Conservation (phyloP, 2,329 filamentous ascomycete genomes). For the Epichloe coenophiala region DNA sequence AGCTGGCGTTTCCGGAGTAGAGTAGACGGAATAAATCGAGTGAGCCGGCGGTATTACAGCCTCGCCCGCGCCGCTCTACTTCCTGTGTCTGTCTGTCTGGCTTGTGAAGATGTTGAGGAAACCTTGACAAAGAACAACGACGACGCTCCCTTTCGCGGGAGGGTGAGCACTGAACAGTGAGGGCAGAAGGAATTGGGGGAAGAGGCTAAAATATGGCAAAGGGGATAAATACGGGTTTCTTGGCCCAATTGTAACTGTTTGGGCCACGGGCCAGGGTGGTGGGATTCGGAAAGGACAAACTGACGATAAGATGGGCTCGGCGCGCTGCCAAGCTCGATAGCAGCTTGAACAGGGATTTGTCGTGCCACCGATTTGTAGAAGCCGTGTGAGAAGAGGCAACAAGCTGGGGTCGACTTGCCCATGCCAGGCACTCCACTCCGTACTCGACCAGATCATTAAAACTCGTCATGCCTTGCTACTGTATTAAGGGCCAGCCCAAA, state of each 20-base stretch:
- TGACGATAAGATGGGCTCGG: too few relatives aligned
- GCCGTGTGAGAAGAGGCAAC: background rate
- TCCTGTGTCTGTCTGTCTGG: background rate
- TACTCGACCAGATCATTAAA: background rate
- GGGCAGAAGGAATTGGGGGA: background rate
- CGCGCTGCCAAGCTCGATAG: too few relatives aligned
- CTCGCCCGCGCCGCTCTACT: too few relatives aligned
- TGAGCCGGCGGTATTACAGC: too few relatives aligned
- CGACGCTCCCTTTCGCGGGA: background rate
- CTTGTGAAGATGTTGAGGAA: background rate
- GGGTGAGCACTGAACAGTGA: background rate
- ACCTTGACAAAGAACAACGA: background rate
- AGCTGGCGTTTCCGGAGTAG: too few relatives aligned
- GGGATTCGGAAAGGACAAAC: background rate
- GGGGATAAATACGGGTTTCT: conserved; percentile 2
- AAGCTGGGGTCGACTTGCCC: too few relatives aligned
- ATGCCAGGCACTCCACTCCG: background rate
- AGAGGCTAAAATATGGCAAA: background rate
- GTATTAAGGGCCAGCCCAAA: too few relatives aligned
- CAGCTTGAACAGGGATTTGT: background rate
- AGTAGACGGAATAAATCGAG: too few relatives aligned
- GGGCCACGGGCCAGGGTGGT: background rate
- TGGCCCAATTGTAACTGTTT: background rate
- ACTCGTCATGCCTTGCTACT: background rate
- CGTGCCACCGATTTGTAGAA: background rate